Base-by-base conservation (phyloP, 371 early-diverging fungal genomes). In the Mucor lusitanicus region DNA sequence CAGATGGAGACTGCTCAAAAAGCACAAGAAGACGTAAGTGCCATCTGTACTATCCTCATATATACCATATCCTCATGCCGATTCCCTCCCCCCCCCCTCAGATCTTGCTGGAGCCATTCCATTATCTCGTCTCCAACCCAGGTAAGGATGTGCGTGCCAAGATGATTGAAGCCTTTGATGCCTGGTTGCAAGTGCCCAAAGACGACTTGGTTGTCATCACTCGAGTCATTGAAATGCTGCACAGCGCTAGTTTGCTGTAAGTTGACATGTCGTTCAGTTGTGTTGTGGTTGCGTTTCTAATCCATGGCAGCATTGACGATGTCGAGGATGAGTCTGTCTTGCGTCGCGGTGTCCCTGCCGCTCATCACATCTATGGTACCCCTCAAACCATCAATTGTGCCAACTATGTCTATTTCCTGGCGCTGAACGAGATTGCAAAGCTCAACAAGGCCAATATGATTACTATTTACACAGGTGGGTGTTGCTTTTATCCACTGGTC, bases 351-450 rank as follows among this genome's bases (percentile, higher is more conserved):
- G 87, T 90, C 7, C 99, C 99, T 50, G 97, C 95, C 33, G 96
- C 99, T 0, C 98, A 99, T 82, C 91, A 93, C 70, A 96, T 98
- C 53, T 99, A 89, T 77, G 98, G 99, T 7, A 82, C 92, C 2
- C 91, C 98, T 7, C 80, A 89, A 65, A 93, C 96, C 1, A 98
- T 99, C 71, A 97, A 97, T 68, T 91, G 92, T 33, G 98, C 97
- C 28, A 97, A 98, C 73, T 97, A 93, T 64, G 94, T 97, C 39
- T 97, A 97, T 72, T 97, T 98, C 67, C 73, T 95, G 30, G 97
- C 98, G 0, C 75, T 99, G 39, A 81, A 92, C 30, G 91, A 97
- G 61, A 76, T 95, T 9, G 37, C 82, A 61, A 82, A 80, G 63
- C 79, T 99, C 42, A 75, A 88, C 8, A 85, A 90, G 6, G 84